Base-by-base conservation (phyloP, 768 basidiomycete species). In the Pleurotus pulmonarius region DNA sequence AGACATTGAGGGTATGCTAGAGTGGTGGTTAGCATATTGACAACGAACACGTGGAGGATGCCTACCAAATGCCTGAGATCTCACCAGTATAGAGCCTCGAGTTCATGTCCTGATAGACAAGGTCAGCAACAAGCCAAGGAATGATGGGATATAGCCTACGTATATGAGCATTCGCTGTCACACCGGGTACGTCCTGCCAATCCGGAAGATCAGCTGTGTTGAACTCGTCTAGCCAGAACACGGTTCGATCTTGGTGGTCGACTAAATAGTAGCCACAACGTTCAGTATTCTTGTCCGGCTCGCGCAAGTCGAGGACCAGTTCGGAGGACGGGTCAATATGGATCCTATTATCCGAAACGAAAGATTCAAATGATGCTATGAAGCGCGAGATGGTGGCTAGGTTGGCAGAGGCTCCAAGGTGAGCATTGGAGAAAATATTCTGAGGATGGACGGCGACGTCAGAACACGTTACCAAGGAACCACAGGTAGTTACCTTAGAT, bases 251-350 rank as follows among this genome's bases (percentile, higher is more conserved):
- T 1, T 56, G 12, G 34, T 73, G 73, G 55, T 73, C 67, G 25
- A 71, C 76, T 55, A 74, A 74, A 60, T 81, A 83, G 62, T 82
- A 83, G n/a, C 70, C 64, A 58, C 73, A 76, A n/a, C 63, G 26
- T 9, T 49, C 29, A 18, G 60, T 56, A 1, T 65, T 65, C 3
- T 60, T 59, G n/a, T 49, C 60, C 3, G 37, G 1, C 46, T 52
- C 65, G 25, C 24, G n/a, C 2, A 77, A 69, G 47, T 76, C 74
- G 29, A 82, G 47, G 22, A 80, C 69, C 3, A 81, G 64, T 34
- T 79, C 71, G 20, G 70, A 56, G 43, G 75, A 58, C 1, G 59
- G 25, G 1, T 70, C 63, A 6, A 52, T 43, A 38, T 15, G 40
- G 5, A 60, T n/a, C n/a, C 59, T 54, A 9, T 44, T 47, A 3